Conservation (phyloP, 1,284 basidiomycete genomes). For the Irpex sp. region DNA sequence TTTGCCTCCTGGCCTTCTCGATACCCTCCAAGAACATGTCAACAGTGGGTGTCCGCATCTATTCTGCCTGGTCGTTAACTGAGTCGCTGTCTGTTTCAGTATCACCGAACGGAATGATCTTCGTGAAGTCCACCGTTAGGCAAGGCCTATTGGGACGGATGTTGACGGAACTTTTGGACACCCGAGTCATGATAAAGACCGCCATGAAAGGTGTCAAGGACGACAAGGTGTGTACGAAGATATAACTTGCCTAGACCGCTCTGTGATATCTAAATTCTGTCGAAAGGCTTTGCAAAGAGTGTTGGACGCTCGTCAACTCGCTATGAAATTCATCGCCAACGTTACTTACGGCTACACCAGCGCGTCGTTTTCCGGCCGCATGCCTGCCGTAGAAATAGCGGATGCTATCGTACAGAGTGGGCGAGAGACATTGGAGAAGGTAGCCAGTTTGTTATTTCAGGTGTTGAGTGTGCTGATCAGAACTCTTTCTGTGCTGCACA, state of each 20-base stretch:
- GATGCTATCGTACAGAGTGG: slow-evolving; percentile 98
- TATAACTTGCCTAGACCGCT: background rate
- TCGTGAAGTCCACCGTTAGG: slow-evolving; percentile 83
- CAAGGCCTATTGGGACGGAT: slow-evolving; percentile 88
- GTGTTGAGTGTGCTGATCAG: no score
- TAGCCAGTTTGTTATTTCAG: slow-evolving; percentile 23
- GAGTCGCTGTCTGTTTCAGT: slow-evolving; percentile 45
- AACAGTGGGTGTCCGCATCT: slow-evolving; percentile 44
- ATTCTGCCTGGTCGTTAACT: background rate
- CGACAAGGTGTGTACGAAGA: slow-evolving; percentile 57
- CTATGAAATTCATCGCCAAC: slow-evolving; percentile 84
- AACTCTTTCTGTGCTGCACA: slow-evolving; percentile 25
- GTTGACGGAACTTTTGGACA: slow-evolving; percentile 91
- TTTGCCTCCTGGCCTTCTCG: slow-evolving; percentile 66
- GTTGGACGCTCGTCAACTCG: slow-evolving; percentile 85
- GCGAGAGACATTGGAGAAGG: slow-evolving; percentile 93
- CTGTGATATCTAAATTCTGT: background rate
- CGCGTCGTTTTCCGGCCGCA: slow-evolving; percentile 91
- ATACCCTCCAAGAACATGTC: slow-evolving; percentile 70
- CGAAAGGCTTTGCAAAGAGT: slow-evolving; percentile 69
- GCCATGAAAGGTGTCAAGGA: slow-evolving; percentile 82
- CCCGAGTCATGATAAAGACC: slow-evolving; percentile 97
- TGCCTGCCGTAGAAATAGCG: slow-evolving; percentile 98
- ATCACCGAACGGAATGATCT: slow-evolving; percentile 93
- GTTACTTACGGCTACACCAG: slow-evolving; percentile 96